phyloP scores from a whole-genome alignment of 768 basidiomycete genomes.

The Termitomyces sp. region DNA sequence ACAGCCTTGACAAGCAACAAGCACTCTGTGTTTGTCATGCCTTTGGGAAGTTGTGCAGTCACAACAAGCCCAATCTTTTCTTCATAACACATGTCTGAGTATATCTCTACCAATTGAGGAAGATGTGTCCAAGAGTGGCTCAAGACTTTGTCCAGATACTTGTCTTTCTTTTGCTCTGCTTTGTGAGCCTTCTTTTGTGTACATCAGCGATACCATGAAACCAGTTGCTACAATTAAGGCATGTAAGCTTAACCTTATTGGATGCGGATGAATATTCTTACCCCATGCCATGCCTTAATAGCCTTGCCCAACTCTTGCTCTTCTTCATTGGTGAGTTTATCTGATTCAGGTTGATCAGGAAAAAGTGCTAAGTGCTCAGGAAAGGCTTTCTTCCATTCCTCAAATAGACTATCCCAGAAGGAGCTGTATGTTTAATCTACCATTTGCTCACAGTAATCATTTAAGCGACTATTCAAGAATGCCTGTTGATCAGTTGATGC shows the following conservation, averaged over 20 bases:
- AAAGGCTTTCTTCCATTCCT: too few relatives aligned
- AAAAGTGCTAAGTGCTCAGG: too few relatives aligned
- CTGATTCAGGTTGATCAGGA: too few relatives aligned
- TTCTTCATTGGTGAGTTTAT: too few relatives aligned
- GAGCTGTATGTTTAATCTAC: too few relatives aligned
- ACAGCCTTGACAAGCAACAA: not conserved
- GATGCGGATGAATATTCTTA: too few relatives aligned
- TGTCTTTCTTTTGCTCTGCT: not conserved
- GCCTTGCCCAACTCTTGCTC: too few relatives aligned
- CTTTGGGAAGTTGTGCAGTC: not conserved
- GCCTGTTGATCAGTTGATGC: too few relatives aligned
- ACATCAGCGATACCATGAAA: slow-evolving; percentile 1
- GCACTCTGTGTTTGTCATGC: not conserved
- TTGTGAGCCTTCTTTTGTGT: not conserved
- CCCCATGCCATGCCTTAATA: too few relatives aligned
- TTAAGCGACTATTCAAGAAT: too few relatives aligned
- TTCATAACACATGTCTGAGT: not conserved
- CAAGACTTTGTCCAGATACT: not conserved
- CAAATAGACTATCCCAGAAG: too few relatives aligned
- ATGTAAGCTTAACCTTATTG: not conserved
- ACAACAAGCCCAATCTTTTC: not conserved
- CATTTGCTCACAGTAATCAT: too few relatives aligned
- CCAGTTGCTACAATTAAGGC: not conserved
- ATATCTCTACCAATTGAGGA: not conserved
- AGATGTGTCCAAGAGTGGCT: not conserved